Evolutionary conservation across 495 filamentous ascomycete genomes (phyloP).

Genomic region (Penicillium roqueforti): DNA sequence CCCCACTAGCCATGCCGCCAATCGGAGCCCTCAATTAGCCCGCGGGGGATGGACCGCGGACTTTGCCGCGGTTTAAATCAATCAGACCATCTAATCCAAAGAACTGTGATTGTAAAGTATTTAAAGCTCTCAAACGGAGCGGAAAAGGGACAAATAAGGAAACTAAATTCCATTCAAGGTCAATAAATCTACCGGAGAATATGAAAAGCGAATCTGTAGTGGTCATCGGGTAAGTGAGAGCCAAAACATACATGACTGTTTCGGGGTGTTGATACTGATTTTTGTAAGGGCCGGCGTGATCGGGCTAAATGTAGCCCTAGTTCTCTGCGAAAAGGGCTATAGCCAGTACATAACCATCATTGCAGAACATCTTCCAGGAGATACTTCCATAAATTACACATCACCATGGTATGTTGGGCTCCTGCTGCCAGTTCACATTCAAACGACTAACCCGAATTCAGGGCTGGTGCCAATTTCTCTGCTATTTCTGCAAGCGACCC

Average conservation of each 20-base stretch:
- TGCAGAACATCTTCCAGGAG: constrained; percentile 32
- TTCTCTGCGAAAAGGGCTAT: constrained; percentile 26
- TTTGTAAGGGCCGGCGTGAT: constrained; percentile 30
- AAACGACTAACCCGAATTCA: background rate
- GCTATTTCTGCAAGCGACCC: constrained; percentile 29
- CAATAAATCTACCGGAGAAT: background rate
- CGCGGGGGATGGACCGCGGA: background rate
- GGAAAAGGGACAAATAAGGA: background rate
- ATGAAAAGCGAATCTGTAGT: constrained; percentile 20
- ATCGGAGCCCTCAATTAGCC: background rate
- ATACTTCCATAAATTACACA: constrained; percentile 26
- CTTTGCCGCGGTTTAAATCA: background rate
- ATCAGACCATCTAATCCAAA: background rate
- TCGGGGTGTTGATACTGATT: background rate
- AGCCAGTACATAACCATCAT: constrained; percentile 24
- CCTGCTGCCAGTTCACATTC: background rate
- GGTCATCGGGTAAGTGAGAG: constrained; percentile 15
- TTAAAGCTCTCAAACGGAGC: background rate
- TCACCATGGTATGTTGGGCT: constrained; percentile 30
- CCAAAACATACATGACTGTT: background rate
- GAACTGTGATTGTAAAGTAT: background rate
- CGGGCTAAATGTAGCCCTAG: constrained; percentile 33
- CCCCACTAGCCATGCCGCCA: background rate
- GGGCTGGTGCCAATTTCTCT: constrained; percentile 36
- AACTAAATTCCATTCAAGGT: background rate